phyloP scores from a whole-genome alignment of 139 green algal species.

The Chlamydomonas eustigma region DNA sequence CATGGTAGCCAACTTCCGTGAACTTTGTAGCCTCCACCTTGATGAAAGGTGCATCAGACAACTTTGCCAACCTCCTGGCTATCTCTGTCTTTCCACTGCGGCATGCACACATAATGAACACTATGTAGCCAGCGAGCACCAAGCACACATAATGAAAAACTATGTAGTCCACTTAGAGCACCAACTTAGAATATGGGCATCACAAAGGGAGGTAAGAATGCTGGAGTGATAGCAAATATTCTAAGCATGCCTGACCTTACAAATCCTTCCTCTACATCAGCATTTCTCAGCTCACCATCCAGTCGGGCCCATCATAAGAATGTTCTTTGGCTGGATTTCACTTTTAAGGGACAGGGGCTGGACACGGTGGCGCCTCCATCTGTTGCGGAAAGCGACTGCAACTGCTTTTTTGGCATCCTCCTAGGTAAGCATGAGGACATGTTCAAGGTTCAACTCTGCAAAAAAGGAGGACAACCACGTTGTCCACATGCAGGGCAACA shows the following conservation, averaged over 20 bases:
- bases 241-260: not conserved
- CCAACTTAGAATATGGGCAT: too few species aligned
- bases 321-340: slow-evolving; percentile 95
- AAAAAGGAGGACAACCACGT: too few species aligned
- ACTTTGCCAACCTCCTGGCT: slow-evolving; percentile 85
- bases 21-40: slow-evolving; percentile 99
- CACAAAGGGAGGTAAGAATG: too few species aligned
- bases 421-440: slow-evolving; percentile 13
- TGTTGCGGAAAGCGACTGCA: slow-evolving; percentile 88
- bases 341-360: slow-evolving; percentile 42
- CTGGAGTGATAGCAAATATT: not conserved
- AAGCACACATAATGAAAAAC: too few species aligned
- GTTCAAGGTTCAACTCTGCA: not conserved
- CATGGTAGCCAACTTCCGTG: slow-evolving; percentile 97
- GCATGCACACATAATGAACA: slow-evolving; percentile 11
- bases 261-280: too few species aligned
- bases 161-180: too few species aligned
- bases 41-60: slow-evolving; percentile 92
- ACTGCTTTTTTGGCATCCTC: slow-evolving; percentile 87
- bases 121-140: too few species aligned
- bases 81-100: slow-evolving; percentile 97
- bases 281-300: slow-evolving; percentile 6
- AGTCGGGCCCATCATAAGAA: slow-evolving; percentile 26
- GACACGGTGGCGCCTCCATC: slow-evolving; percentile 86
- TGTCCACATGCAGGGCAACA: too few species aligned